Conservation (phyloP, 169 alveolate species). For the Cyclospora cayetanensis region DNA sequence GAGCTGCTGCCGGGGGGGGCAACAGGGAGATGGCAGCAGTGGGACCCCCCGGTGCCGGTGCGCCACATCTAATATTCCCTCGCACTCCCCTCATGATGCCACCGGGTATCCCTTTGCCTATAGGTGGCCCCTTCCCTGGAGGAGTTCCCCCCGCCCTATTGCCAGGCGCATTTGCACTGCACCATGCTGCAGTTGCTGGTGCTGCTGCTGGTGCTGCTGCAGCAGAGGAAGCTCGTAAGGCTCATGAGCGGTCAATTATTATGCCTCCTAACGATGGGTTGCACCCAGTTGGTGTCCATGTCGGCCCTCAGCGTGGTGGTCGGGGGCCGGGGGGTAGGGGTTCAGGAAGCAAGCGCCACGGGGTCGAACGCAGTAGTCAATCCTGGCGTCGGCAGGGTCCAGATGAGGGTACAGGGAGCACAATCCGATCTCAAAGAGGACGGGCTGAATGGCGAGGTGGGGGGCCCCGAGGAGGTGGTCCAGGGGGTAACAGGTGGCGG, state of each 20-base stretch:
- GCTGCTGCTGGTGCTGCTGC: constrained; percentile 65
- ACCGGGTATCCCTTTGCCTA: constrained; percentile 29
- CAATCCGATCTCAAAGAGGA: neutral
- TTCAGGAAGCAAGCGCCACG: constrained; percentile 12
- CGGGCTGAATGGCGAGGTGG: constrained; percentile 7
- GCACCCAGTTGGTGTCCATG: neutral
- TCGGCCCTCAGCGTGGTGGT: neutral
- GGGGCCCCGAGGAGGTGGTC: constrained; percentile 18
- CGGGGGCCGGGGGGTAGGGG: constrained; percentile 10
- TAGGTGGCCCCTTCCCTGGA: constrained; percentile 30
- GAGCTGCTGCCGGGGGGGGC: neutral
- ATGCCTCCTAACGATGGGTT: neutral
- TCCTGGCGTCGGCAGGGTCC: neutral
- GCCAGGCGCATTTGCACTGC: constrained; percentile 57
- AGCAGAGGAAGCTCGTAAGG: constrained; percentile 46
- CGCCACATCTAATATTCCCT: constrained; percentile 26
- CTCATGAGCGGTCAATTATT: constrained; percentile 1
- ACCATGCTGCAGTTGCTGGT: constrained; percentile 57
- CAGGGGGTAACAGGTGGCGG: neutral
- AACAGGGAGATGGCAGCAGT: neutral
- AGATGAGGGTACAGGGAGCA: neutral
- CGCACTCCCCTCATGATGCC: constrained; percentile 38
- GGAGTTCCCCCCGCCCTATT: constrained; percentile 37
- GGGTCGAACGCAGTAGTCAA: neutral
- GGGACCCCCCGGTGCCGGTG: neutral